These are phyloP conservation scores for Populus deltoides DNA, from an alignment of 345 rosid species.

Conservation along the genomic window DNA sequence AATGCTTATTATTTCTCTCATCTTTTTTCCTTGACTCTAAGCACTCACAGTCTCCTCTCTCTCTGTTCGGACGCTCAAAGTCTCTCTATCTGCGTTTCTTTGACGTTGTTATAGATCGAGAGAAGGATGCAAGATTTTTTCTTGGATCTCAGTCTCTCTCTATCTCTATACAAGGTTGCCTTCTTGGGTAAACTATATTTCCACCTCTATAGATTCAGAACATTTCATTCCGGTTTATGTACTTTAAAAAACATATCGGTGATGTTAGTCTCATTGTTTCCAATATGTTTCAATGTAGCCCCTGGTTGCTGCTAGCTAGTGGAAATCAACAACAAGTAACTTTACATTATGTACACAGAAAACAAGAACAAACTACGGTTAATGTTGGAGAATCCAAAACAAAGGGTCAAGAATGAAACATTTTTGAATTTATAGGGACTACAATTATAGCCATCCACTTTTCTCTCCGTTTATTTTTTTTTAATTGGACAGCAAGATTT, in stretches of 20 bases:
- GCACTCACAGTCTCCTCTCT: background rate
- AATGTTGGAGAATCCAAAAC: background rate
- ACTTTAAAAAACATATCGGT: too few species aligned
- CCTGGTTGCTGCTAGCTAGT: too few species aligned
- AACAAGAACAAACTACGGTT: background rate
- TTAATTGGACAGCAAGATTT: background rate
- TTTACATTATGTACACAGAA: too few species aligned
- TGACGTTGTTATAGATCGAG: background rate
- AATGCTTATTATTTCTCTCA: constrained; percentile 40
- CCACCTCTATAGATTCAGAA: background rate
- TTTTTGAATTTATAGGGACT: background rate
- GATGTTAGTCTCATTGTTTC: background rate
- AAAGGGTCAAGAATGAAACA: background rate
- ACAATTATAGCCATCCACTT: background rate
- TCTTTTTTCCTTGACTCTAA: background rate
- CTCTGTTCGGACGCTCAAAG: background rate
- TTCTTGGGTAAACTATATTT: background rate
- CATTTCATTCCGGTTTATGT: background rate
- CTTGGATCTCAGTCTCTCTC: background rate
- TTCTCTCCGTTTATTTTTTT: background rate
- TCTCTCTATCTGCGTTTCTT: background rate
- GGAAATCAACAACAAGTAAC: background rate
- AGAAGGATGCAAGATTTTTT: background rate
- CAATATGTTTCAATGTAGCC: background rate
- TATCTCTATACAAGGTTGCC: background rate